Base-by-base conservation (phyloP, 495 filamentous ascomycete species). In the Penicillium egyptiacum region DNA sequence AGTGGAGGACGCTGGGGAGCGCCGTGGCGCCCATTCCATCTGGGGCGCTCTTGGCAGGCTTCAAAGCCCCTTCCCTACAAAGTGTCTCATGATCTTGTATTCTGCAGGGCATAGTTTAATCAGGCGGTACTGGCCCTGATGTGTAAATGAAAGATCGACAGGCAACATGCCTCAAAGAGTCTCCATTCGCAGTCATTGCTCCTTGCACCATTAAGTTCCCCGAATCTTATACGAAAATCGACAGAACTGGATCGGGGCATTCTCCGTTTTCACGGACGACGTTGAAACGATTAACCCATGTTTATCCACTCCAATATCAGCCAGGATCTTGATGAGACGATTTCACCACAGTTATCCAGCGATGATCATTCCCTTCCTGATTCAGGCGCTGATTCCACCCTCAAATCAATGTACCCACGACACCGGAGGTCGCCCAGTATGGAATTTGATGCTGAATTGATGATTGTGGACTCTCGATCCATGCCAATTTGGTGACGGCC, bases 401-500 rank as follows among this genome's bases (percentile, higher is more conserved):
- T 33, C 49, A 61, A 67, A 58, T 62, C 55, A 60, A 69, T 57
- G 23, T 50, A 49, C 51, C 23, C 50, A 49, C 54, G 28, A 59
- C 65, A 56, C 26, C 43, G 57, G 53, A 41, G 37, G 17, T 61
- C 52, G 37, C 56, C 52, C 39, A 58, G 57, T 60, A 64, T 59
- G 62, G 56, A 51, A 62, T 35, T 53, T 30, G 40, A 51, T 53
- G 56, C 54, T 41, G 30, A 2, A 55, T 42, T 58, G 55, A 57
- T 56, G 46, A 56, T 54, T 55, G 56, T 25, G 44, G 37, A 45
- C 43, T 56, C 42, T 45, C 33, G 35, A 17, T 62, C 61, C 61
- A 68, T 56, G 40, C 69, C 69, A 62, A 35, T 56, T 56, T 46
- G 57, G 56, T 19, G 45, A 59, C 68, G 71, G 70, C 52, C 46